These are phyloP conservation scores for Rhodotorula diobovata DNA, from an alignment of 768 basidiomycete species.

Conservation along the genomic window DNA sequence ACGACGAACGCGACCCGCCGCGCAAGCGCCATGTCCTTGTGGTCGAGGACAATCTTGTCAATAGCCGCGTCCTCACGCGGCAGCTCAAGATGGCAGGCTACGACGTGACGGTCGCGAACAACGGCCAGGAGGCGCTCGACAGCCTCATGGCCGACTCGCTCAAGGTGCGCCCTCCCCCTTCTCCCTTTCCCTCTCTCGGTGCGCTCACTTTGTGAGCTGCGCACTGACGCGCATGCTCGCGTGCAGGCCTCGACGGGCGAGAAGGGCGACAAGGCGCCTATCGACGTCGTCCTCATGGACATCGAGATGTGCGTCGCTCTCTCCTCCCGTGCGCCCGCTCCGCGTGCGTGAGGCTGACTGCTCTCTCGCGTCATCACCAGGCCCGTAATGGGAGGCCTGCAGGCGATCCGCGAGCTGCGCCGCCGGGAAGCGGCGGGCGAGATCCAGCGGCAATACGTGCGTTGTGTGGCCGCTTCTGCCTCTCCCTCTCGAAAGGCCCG, in stretches of 20 bases:
- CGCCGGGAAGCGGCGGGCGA: background rate
- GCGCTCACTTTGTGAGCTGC: too few relatives aligned
- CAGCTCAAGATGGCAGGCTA: conserved; percentile 34
- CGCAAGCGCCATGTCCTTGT: background rate
- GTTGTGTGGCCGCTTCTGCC: background rate
- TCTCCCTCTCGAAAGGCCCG: too few relatives aligned
- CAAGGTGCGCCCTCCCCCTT: background rate
- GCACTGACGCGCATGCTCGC: too few relatives aligned
- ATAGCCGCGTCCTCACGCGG: conserved; percentile 32
- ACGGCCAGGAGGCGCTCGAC: conserved; percentile 35
- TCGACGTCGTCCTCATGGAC: conserved; percentile 20
- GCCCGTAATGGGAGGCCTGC: conserved; percentile 29
- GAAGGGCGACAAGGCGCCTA: background rate
- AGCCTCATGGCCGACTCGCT: conserved; percentile 5
- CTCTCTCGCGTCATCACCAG: background rate
- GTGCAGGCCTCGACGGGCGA: background rate
- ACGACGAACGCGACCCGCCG: background rate
- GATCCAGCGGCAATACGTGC: background rate
- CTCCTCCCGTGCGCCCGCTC: background rate
- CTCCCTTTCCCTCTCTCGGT: too few relatives aligned
- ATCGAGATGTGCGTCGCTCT: conserved; percentile 3
- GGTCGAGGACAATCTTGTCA: conserved; percentile 37
- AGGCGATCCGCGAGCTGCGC: background rate
- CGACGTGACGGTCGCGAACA: conserved; percentile 20
- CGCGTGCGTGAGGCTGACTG: background rate